These are phyloP conservation scores for Botrytis elliptica DNA, from an alignment of 2,329 filamentous ascomycete species.

Conservation along the genomic window DNA sequence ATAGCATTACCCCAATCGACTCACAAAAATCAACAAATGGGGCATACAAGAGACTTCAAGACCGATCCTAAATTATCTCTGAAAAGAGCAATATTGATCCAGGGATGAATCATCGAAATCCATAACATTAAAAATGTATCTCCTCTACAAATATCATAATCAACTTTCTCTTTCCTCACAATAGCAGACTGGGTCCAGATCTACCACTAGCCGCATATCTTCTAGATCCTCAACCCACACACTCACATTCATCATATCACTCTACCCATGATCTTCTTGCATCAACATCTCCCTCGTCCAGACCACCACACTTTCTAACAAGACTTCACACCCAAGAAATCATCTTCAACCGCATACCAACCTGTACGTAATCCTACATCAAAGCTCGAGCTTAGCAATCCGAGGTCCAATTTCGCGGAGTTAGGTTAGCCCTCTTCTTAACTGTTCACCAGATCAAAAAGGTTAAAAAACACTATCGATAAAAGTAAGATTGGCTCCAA, in stretches of 20 bases:
- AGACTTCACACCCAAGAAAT: background rate
- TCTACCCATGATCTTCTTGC: too few species aligned
- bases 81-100: background rate
- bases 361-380: too few species aligned
- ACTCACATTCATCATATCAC: too few species aligned
- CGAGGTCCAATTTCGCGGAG: background rate
- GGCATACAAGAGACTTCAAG: background rate
- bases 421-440: background rate
- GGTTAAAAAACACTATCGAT: background rate
- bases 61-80: background rate
- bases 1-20: background rate
- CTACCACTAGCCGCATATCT: too few species aligned
- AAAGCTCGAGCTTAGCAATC: background rate
- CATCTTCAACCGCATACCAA: background rate
- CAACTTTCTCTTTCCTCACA: too few species aligned
- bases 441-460: accelerated
- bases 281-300: background rate
- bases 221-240: too few species aligned
- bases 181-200: too few species aligned
- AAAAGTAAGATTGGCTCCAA: background rate
- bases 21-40: background rate
- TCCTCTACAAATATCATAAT: too few species aligned
- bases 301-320: background rate
- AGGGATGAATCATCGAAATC: background rate
- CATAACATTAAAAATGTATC: background rate